phyloP scores from a whole-genome alignment of 1,284 basidiomycete genomes.

The Tilletia caries region DNA sequence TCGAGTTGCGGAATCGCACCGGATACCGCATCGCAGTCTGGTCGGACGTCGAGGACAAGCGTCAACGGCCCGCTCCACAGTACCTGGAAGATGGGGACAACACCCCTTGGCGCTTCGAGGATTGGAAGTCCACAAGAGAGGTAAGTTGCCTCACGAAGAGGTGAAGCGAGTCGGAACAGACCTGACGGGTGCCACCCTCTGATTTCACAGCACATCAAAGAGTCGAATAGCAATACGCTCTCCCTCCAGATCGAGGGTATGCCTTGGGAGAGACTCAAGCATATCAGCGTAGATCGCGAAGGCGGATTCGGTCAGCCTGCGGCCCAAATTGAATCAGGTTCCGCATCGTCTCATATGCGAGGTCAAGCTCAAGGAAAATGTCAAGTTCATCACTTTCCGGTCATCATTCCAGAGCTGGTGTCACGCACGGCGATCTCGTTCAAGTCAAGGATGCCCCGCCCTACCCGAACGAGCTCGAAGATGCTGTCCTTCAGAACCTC shows the following conservation, averaged over 20 bases:
- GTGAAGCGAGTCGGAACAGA: too few relatives aligned
- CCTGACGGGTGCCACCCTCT: background rate
- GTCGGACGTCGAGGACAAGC: slow-evolving; percentile 60
- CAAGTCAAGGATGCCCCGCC: slow-evolving; percentile 94
- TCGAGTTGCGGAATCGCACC: slow-evolving; percentile 85
- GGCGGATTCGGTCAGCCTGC: slow-evolving; percentile 84
- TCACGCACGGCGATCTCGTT: slow-evolving; percentile 59
- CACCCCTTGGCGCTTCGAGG: slow-evolving; percentile 94
- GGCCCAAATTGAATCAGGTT: slow-evolving; percentile 73
- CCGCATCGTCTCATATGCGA: slow-evolving; percentile 83
- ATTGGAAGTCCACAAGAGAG: slow-evolving; percentile 90
- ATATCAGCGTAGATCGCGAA: slow-evolving; percentile 88
- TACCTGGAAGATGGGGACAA: slow-evolving; percentile 67
- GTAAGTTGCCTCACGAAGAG: too few relatives aligned
- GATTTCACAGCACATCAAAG: slow-evolving; percentile 28
- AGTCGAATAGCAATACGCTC: slow-evolving; percentile 41
- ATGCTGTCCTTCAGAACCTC: slow-evolving; percentile 84
- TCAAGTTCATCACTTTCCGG: slow-evolving; percentile 90
- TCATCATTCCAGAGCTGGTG: slow-evolving; percentile 95
- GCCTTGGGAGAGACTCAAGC: slow-evolving; percentile 83
- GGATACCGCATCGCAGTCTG: slow-evolving; percentile 62
- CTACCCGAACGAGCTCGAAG: slow-evolving; percentile 82
- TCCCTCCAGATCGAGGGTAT: slow-evolving; percentile 71
- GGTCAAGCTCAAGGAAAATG: slow-evolving; percentile 83
- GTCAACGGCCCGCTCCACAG: slow-evolving; percentile 45